These are phyloP conservation scores for Yamadazyma laniorum DNA, from an alignment of 805 yeast genomes.

Conservation along the genomic window DNA sequence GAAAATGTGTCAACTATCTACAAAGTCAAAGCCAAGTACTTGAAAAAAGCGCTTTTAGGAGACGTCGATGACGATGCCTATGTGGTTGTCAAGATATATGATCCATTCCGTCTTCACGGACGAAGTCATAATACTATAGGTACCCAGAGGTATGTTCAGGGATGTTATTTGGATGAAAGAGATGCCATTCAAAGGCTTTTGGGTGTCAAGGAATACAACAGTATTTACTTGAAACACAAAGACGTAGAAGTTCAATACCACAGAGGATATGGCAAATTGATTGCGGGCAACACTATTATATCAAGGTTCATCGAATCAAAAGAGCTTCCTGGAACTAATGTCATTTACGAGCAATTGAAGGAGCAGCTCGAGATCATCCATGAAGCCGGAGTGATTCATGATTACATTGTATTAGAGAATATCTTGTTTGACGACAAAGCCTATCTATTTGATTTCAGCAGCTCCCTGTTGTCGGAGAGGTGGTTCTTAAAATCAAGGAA, in stretches of 20 bases:
- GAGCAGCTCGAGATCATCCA: constrained; percentile 10
- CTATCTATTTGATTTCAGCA: constrained; percentile 1
- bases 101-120: constrained; percentile 1
- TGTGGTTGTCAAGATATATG: constrained; percentile 3
- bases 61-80: constrained; percentile 1
- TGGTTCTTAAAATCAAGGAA: no score
- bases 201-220: constrained; percentile 1
- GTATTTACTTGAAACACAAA: constrained; percentile 1
- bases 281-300: constrained; percentile 1
- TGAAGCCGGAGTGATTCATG: constrained; percentile 8
- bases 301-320: constrained; percentile 2
- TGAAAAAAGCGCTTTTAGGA: background rate
- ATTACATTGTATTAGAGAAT: constrained; percentile 6
- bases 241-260: constrained; percentile 2
- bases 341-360: constrained; percentile 1
- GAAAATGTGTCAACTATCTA: background rate
- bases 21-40: constrained; percentile 2
- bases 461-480: no score
- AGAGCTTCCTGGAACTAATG: background rate
- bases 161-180: constrained; percentile 2
- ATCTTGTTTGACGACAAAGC: constrained; percentile 6
- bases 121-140: no score
- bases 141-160: background rate
- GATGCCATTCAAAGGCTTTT: constrained; percentile 1
- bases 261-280: constrained; percentile 3